Evolutionary conservation across 768 basidiomycete species (phyloP).

Genomic region (Russula compacta): DNA sequence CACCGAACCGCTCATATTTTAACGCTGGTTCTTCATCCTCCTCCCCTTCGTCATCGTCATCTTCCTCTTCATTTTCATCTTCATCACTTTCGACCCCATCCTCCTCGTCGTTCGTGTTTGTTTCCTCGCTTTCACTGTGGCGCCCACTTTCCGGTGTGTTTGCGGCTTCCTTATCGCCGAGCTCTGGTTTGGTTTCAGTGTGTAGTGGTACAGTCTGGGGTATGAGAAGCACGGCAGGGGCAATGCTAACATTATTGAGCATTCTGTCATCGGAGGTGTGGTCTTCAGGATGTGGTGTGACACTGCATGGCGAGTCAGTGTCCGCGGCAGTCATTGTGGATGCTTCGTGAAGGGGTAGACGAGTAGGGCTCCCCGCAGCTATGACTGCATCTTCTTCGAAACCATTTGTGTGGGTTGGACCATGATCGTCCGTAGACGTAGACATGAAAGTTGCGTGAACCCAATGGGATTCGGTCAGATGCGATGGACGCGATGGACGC

Average conservation of each 20-base stretch:
- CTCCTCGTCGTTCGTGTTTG: background rate
- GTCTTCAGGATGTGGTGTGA: background rate
- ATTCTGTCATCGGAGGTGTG: background rate
- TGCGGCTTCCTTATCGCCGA: background rate
- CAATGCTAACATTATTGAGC: background rate
- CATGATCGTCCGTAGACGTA: conserved; percentile 7
- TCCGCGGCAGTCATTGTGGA: background rate
- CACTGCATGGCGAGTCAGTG: background rate
- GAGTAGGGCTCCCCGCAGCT: background rate
- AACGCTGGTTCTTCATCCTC: conserved; percentile 71
- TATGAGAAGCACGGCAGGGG: background rate
- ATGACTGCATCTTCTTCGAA: background rate
- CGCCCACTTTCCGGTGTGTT: conserved; percentile 18
- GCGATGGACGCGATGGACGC: background rate
- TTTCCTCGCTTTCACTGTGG: conserved; percentile 17
- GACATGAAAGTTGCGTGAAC: conserved; percentile 4
- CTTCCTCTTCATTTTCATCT: conserved; percentile 17
- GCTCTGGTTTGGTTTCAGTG: background rate
- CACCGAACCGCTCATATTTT: conserved; percentile 81
- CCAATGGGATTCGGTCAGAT: background rate
- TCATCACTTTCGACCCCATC: conserved; percentile 22
- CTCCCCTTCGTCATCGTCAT: conserved; percentile 35
- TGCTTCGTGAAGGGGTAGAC: background rate
- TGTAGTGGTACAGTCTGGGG: background rate
- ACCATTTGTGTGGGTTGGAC: background rate